Evolutionary conservation across 345 rosid species (phyloP).

Genomic region (Hirschfeldia incana): DNA sequence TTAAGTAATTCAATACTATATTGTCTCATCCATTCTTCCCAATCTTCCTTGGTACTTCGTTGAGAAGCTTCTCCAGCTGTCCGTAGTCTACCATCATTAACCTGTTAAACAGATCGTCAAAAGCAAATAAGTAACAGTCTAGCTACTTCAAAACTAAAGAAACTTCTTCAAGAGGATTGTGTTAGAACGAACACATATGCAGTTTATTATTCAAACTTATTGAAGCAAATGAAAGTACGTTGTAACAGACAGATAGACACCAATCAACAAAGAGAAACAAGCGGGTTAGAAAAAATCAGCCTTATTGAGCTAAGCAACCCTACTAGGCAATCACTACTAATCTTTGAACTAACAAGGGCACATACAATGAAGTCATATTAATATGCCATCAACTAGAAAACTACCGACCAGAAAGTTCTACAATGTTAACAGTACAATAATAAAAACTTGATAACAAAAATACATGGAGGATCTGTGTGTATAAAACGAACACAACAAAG

Average conservation of each 20-base stretch:
- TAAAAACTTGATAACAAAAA: conserved; percentile 10
- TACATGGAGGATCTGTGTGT: conserved; percentile 15
- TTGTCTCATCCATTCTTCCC: conserved; percentile 99
- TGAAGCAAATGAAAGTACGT: conserved; percentile 14
- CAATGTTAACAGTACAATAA: background rate
- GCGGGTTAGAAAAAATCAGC: conserved; percentile 6
- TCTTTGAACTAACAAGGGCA: conserved; percentile 22
- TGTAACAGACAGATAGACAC: conserved; percentile 15
- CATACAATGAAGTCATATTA: conserved; percentile 26
- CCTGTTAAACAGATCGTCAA: conserved; percentile 46
- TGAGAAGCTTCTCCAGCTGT: conserved; percentile 99
- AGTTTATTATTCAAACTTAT: background rate
- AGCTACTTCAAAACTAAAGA: conserved; percentile 9
- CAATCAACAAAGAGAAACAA: background rate
- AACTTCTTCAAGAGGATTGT: conserved; percentile 2
- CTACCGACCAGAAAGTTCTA: conserved; percentile 22
- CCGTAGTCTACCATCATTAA: conserved; percentile 83
- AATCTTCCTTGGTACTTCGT: conserved; percentile 97
- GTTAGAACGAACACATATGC: conserved; percentile 2
- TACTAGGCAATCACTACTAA: conserved; percentile 6
- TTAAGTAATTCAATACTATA: conserved; percentile 95
- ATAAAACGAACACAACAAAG: conserved; percentile 14
- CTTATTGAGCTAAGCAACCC: conserved; percentile 2
- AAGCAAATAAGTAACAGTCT: conserved; percentile 25
- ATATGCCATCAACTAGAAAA: conserved; percentile 22